phyloP scores from a whole-genome alignment of 2,329 filamentous ascomycete species.

The Raffaelea ambrosiae region DNA sequence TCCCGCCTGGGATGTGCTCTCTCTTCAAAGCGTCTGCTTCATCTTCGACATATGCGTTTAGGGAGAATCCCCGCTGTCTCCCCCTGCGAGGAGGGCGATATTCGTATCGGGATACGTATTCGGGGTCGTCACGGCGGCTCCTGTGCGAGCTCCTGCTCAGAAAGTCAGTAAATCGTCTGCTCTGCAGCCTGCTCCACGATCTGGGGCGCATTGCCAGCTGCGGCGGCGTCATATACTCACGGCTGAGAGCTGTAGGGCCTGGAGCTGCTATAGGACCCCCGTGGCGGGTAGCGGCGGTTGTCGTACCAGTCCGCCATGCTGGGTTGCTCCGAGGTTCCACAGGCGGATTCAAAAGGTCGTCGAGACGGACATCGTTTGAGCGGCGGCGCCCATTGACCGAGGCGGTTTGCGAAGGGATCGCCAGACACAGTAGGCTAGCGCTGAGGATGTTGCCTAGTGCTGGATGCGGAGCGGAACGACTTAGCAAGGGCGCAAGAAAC shows the following conservation, averaged over 20 bases:
- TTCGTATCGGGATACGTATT: background rate
- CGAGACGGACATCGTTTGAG: conserved; percentile 5
- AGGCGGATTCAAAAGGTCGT: conserved; percentile 3
- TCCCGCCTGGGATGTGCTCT: conserved; percentile 43
- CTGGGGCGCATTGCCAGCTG: background rate
- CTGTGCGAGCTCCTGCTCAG: background rate
- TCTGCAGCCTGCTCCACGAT: background rate
- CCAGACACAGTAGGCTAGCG: no score
- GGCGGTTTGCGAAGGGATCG: no score
- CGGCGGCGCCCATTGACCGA: background rate
- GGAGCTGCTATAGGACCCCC: conserved; percentile 3
- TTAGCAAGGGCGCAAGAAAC: no score
- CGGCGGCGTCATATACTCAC: conserved; percentile 2
- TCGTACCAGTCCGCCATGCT: conserved; percentile 7
- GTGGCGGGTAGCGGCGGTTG: conserved; percentile 1
- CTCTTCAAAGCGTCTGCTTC: conserved; percentile 53
- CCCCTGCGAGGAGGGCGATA: background rate
- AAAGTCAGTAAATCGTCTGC: background rate
- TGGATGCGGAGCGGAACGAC: no score
- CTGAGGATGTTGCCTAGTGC: no score
- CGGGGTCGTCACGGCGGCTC: conserved; percentile 4
- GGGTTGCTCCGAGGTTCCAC: background rate
- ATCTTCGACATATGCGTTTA: conserved; percentile 61
- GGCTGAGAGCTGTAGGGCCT: conserved; percentile 1
- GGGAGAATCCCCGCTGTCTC: conserved; percentile 34